Base-by-base conservation (phyloP, 495 filamentous ascomycete species). In the Sabuloglossum arenarium region DNA sequence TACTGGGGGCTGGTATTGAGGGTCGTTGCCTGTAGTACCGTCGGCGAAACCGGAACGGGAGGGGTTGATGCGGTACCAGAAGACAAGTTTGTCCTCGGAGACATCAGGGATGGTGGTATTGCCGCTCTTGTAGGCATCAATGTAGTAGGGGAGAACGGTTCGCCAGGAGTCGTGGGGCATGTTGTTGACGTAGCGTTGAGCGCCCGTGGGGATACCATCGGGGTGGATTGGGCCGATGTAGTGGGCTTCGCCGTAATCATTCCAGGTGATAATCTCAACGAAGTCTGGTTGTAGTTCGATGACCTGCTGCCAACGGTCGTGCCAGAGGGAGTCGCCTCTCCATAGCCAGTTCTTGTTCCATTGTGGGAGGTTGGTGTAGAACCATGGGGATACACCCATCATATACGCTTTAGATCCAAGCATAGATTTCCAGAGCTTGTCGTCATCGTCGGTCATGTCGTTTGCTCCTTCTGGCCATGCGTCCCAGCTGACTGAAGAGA, bases 321-420 rank as follows among this genome's bases (percentile, higher is more conserved):
- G 76, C 85, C 85, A 89, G 3, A 87, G 69, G 32, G 77, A 75
- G 58, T 86, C 84, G 32, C 79, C 78, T 1, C 76, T 75, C 64
- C 77, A 85, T 29, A 84, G 73, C 83, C 83, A 88, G 60, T 86
- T 84, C 63, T 88, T 88, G 58, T 69, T 68, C 64, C 75, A 84
- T 37, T 76, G 73, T 0, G 84, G 79, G 19, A 87, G 69, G 54
- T 83, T 81, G 62, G 72, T 74, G 60, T 83, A 89, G 65, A 88
- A 87, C 78, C 81, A 86, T 1, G 84, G 84, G 16, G 81, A 80
- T 14, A 85, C 78, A 16, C 78, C 76, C 84, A 86, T 86, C 84
- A 88, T 87, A 67, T 80, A 88, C 6, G 78, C 70, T 65, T 85
- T 85, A 0, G 71, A 73, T 8, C 60, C 63, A 11, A 77, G 65